Base-by-base conservation (phyloP, 345 rosid genomes). In the Kandelia obovata region DNA sequence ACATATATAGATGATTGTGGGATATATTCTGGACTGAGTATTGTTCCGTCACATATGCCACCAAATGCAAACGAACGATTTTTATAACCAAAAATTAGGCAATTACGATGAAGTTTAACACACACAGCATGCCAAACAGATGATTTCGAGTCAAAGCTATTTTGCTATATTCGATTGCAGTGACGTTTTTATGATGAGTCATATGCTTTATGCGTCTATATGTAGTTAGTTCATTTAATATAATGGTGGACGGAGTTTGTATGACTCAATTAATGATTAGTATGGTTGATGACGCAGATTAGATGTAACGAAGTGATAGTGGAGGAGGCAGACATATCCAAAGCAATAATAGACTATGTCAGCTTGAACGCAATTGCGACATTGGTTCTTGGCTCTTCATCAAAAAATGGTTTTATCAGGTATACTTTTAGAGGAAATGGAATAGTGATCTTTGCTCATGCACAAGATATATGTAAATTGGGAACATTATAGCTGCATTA, bases 331-430 rank as follows among this genome's bases (percentile, higher is more conserved):
- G 92, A 80, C 62, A 69, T 81, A 20, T 63, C 85, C 5, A 86
- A 80, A 76, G 96, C 85, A 57, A 77, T 95, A 56, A 30, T 84
- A 39, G 84, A 84, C 0, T 92, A 79, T 55, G 85, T 81, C 17
- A 60, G 73, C 13, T 35, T 75, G 2, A 37, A 74, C 37, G 32
- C 74, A 58, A 49, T 88, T 7, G 83, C 84, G 21, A 75, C 66
- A 56, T 61, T 92, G 65, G 78, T 92, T 10, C 81, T 92, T 1
- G 94, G 96, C 19, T 71, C 87, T 11, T 75, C 92, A 46, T 73
- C 96, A 8, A 88, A 76, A 71, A 78, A 79, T 61, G 86, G 83
- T 65, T 64, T 95, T 32, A 77, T 83, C 63, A 92, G 90, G 97
- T 94, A 77, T 5, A 30, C 9, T 5, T 11, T 27, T 56, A 8